Percentiles rank a stretch among this genome's conserved stretches.
phyloP scores from a whole-genome alignment of 2,329 filamentous ascomycete species.

The Laburnicola sp. region DNA sequence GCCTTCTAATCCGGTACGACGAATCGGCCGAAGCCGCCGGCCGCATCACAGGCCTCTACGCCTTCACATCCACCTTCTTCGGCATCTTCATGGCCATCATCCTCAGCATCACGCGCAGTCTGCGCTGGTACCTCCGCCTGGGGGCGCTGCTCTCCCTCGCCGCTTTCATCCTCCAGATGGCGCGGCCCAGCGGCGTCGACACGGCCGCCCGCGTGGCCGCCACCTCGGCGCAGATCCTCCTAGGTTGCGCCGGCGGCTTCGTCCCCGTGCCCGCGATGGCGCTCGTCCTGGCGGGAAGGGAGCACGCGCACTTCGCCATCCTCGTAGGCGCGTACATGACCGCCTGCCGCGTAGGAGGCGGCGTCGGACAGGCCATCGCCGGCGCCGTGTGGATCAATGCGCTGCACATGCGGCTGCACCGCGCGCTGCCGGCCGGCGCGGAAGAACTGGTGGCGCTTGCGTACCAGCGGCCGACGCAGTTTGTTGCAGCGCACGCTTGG shows the following conservation, averaged over 20 bases:
- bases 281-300: background rate
- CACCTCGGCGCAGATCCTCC: background rate
- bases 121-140: background rate
- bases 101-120: background rate
- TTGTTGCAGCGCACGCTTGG: no score
- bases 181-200: background rate
- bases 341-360: background rate
- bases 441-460: no score
- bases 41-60: background rate
- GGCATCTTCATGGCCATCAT: background rate
- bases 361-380: background rate
- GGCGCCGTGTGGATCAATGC: no score
- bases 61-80: background rate
- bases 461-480: no score
- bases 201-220: background rate
- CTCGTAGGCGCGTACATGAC: conserved; percentile 4
- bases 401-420: no score
- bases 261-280: conserved; percentile 2
- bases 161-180: background rate
- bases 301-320: background rate
- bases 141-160: background rate
- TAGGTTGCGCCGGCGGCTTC: background rate
- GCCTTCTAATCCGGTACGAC: background rate
- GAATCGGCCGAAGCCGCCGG: background rate
- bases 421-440: no score